Conservation (phyloP, 768 basidiomycete species). For the Myochromella boudieri region DNA sequence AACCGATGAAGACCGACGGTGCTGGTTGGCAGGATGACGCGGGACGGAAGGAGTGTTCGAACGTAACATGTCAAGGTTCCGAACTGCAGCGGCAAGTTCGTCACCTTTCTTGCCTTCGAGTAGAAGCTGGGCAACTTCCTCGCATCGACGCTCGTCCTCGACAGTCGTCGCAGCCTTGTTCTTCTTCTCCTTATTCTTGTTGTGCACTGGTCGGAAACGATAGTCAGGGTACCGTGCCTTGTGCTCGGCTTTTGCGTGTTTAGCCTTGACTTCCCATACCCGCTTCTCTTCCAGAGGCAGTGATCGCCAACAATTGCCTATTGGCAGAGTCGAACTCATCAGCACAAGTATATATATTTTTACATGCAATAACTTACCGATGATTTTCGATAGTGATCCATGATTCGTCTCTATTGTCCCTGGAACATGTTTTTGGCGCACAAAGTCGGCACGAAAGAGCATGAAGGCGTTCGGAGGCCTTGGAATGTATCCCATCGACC, state of each 20-base stretch:
- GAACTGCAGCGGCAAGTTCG: constrained; percentile 60
- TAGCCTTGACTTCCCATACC: constrained; percentile 72
- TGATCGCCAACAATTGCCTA: constrained; percentile 74
- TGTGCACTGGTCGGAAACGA: constrained; percentile 54
- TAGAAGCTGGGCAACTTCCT: constrained; percentile 62
- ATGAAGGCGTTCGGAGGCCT: constrained; percentile 87
- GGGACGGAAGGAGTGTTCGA: constrained; percentile 13
- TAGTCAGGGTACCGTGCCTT: constrained; percentile 68
- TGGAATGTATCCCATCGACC: constrained; percentile 66
- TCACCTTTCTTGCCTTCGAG: constrained; percentile 72
- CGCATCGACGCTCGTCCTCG: constrained; percentile 67
- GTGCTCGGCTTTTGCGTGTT: constrained; percentile 73
- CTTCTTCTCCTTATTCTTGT: constrained; percentile 46
- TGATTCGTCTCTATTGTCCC: constrained; percentile 56
- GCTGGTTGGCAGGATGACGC: constrained; percentile 28
- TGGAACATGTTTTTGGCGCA: constrained; percentile 76
- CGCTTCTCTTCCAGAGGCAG: constrained; percentile 71
- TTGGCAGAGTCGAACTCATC: constrained; percentile 21
- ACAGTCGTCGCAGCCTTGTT: constrained; percentile 36
- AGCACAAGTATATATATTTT: constrained; percentile 24
- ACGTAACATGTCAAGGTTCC: constrained; percentile 45
- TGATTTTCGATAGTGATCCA: constrained; percentile 37
- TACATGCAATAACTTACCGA: constrained; percentile 44
- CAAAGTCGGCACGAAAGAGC: constrained; percentile 82
- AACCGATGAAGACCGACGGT: constrained; percentile 62